Evolutionary conservation across 2,329 filamentous ascomycete genomes (phyloP).

Genomic region (Trichoderma sp.): DNA sequence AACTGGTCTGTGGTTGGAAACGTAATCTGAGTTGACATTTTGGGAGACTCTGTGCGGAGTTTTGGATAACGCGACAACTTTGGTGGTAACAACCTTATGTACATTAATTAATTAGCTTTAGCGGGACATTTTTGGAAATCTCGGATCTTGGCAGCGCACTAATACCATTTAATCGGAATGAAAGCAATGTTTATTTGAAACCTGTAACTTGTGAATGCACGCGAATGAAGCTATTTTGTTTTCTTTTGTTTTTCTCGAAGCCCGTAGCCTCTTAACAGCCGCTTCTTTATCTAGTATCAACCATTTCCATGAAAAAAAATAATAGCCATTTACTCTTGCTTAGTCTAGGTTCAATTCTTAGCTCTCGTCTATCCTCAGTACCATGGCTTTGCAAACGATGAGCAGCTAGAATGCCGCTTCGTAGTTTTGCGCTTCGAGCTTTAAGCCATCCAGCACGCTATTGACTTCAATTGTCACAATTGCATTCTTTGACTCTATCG

Average conservation of each 20-base stretch:
- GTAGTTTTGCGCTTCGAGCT: too few species aligned
- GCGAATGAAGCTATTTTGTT: too few species aligned
- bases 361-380: too few species aligned
- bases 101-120: neutral
- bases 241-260: too few species aligned
- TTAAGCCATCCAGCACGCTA: neutral
- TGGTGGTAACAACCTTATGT: neutral
- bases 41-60: neutral
- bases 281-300: too few species aligned
- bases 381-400: too few species aligned
- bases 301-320: too few species aligned
- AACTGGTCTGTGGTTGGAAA: conserved; percentile 12
- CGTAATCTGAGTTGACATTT: neutral
- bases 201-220: too few species aligned
- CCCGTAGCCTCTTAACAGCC: too few species aligned
- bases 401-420: too few species aligned
- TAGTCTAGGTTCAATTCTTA: too few species aligned
- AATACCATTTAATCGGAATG: neutral
- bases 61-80: neutral
- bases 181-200: neutral
- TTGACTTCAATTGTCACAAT: neutral
- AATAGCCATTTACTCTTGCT: too few species aligned
- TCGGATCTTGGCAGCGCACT: neutral
- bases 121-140: neutral
- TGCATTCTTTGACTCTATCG: neutral